Base-by-base conservation (phyloP, 192 early-diverging fungal genomes). In the Coemansia sp. region DNA sequence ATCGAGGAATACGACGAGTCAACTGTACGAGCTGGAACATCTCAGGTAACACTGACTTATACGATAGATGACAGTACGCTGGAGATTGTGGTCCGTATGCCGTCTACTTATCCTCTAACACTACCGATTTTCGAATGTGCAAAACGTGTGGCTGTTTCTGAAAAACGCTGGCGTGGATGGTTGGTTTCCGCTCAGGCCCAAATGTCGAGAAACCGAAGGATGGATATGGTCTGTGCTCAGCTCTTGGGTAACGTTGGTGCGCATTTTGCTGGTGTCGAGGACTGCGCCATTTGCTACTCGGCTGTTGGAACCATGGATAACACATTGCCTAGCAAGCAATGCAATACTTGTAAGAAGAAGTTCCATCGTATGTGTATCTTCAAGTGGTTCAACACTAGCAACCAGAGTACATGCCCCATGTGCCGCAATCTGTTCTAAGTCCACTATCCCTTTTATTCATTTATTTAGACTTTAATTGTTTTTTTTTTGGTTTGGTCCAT, bases 211-310 rank as follows among this genome's bases (percentile, higher is more conserved):
- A 94, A 96, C 72, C 88, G 89, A 11, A 87, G 88, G 5, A 79
- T 96, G 31, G 87, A 90, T 48, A 91, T 93, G 64, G 92, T 91
- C 0, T 73, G 97, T 50, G 81, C 83, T 5, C 71, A 94, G 59
- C 90, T 95, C 63, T 80, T 91, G 48, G 88, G 87, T 61, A 99
- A 99, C 70, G 87, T 96, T 20, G 82, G 84, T n/a, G 77, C 94
- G 38, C 95, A 96, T 70, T 97, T 98, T 82, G 89, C 92, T 40
- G 97, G 96, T n/a, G 90, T 96, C 34, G 96, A 97, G 67, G 95
- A 97, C 72, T 99, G 96, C 69, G 88, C 92, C 2, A 98, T 99
- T 69, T 98, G 96, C 82, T 99, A 98, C 72, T 97, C 94, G 25
- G 90, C 97, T 51, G 92, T 99, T 17, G 91, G 93, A 36, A 85